A percentile compares a stretch with the other conserved stretches of the same genome.
These are phyloP conservation scores for Ziziphus jujuba DNA, from an alignment of 306 rosid species.

Conservation along the genomic window DNA sequence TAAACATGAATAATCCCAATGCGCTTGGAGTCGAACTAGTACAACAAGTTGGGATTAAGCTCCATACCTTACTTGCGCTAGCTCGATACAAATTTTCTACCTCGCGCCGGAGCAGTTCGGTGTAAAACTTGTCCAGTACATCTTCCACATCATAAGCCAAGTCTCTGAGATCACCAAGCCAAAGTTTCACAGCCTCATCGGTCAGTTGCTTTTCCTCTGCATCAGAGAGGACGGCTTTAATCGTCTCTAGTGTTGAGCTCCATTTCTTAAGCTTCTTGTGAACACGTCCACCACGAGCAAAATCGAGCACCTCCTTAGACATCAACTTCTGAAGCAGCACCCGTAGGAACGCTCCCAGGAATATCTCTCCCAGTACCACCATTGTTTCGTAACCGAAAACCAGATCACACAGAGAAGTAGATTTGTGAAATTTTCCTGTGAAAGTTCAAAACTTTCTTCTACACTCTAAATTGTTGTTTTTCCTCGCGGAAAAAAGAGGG, in stretches of 20 bases:
- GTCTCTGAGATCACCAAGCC: slow-evolving; percentile 30
- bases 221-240: too few species aligned
- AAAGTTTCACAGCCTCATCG: too few species aligned
- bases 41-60: not conserved
- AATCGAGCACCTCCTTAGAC: slow-evolving; percentile 1
- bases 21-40: too few species aligned
- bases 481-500: too few species aligned
- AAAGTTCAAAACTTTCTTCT: too few species aligned
- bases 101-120: not conserved
- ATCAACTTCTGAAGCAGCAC: not conserved
- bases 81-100: not conserved
- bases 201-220: too few species aligned
- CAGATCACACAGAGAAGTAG: too few species aligned
- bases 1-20: not conserved
- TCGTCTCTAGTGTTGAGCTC: too few species aligned
- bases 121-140: slow-evolving; percentile 21
- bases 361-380: not conserved
- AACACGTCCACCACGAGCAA: slow-evolving; percentile 11
- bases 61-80: not conserved
- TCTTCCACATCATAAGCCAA: slow-evolving; percentile 26
- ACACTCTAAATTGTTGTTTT: too few species aligned
- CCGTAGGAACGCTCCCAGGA: not conserved
- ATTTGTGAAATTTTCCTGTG: too few species aligned
- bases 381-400: too few species aligned
- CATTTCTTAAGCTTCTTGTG: not conserved